These are phyloP conservation scores for Cotoneaster glaucophyllus DNA, from an alignment of 306 rosid species.

Conservation along the genomic window DNA sequence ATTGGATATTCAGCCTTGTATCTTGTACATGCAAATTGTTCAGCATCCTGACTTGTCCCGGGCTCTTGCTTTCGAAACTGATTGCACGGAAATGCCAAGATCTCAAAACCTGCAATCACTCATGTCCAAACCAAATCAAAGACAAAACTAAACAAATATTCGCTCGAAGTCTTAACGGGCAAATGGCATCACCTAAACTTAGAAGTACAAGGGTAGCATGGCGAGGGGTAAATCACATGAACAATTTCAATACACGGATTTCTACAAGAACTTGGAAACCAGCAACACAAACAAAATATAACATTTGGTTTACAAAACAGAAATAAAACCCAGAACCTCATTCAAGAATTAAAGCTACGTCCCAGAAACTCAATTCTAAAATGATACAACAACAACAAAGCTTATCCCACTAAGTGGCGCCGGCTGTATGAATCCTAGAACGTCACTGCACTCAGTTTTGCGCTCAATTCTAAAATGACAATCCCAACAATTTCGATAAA, in stretches of 20 bases:
- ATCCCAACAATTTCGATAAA: neutral
- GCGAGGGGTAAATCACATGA: neutral
- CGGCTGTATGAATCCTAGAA: too few species aligned
- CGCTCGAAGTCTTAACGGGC: neutral
- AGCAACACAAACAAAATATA: neutral
- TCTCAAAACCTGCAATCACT: conserved; percentile 58
- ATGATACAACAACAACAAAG: neutral
- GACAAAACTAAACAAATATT: neutral
- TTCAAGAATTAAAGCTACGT: neutral
- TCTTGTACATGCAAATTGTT: conserved; percentile 69
- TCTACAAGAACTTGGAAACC: neutral
- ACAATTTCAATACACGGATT: neutral
- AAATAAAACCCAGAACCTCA: neutral
- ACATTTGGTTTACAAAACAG: neutral
- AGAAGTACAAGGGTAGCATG: neutral
- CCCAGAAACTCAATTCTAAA: neutral
- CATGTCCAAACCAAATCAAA: conserved; percentile 1
- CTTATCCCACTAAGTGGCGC: too few species aligned
- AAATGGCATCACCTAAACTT: neutral
- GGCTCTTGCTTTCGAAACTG: conserved; percentile 90
- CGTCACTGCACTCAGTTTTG: too few species aligned
- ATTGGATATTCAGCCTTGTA: conserved; percentile 88
- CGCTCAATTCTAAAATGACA: neutral
- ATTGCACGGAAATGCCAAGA: conserved; percentile 96
- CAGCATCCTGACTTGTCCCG: conserved; percentile 62